These are phyloP conservation scores for Aspergillus costaricaensis DNA, from an alignment of 2,329 filamentous ascomycete species.

Conservation along the genomic window DNA sequence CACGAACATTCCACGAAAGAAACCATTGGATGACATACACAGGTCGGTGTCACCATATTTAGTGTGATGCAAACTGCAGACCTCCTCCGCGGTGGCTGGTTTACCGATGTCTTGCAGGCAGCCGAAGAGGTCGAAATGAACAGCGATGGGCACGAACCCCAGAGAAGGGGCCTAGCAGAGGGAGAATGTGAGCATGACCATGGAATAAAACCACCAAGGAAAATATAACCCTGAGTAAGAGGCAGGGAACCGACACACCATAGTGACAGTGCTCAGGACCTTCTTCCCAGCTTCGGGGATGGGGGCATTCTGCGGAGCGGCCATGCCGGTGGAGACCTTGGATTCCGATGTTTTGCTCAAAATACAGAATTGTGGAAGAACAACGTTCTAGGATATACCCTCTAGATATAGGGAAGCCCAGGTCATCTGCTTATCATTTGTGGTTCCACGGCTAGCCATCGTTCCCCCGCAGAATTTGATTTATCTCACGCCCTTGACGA, in stretches of 20 bases:
- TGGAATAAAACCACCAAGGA: too few species aligned
- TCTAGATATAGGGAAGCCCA: too few species aligned
- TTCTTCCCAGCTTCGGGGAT: background rate
- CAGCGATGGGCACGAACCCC: conserved; percentile 42
- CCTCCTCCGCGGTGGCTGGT: conserved; percentile 30
- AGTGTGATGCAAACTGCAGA: conserved; percentile 26
- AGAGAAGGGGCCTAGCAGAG: conserved; percentile 34
- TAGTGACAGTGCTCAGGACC: background rate
- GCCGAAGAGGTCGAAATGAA: conserved; percentile 38
- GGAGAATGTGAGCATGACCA: background rate
- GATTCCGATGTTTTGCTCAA: too few species aligned
- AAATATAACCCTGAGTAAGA: too few species aligned
- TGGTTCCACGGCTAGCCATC: too few species aligned
- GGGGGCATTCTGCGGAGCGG: background rate
- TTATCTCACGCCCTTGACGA: too few species aligned
- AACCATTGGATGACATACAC: background rate
- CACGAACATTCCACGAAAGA: background rate
- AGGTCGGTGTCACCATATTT: background rate
- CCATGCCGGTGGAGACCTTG: background rate
- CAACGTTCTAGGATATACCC: too few species aligned
- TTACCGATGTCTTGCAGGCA: conserved; percentile 28
- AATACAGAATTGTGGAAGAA: too few species aligned
- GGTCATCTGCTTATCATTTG: too few species aligned
- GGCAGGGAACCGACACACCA: background rate
- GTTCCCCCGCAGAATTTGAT: too few species aligned